A percentile compares a stretch with the other conserved stretches of the same genome.
Conservation (phyloP, 129 eudicot species). For the Saposhnikovia divaricata region DNA sequence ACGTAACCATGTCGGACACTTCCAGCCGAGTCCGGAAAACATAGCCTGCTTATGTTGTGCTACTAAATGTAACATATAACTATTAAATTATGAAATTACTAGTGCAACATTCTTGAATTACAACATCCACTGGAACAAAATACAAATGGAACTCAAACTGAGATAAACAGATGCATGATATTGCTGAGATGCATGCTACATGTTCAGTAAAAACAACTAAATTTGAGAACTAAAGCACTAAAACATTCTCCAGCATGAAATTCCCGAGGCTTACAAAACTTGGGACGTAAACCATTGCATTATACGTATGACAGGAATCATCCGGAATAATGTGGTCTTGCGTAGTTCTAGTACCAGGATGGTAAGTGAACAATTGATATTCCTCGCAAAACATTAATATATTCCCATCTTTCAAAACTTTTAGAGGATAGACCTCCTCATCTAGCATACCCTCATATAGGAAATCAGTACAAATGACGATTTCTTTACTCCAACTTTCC, state of each 20-base stretch:
- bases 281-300: constrained; percentile 13
- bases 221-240: background rate
- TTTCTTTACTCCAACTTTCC: constrained; percentile 16
- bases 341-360: background rate
- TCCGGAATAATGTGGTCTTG: background rate
- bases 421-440: constrained; percentile 4
- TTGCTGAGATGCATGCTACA: no score
- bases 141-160: no score
- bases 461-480: constrained; percentile 11
- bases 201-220: background rate
- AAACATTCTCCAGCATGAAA: constrained; percentile 18
- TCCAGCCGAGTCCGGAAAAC: no score
- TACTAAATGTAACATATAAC: no score
- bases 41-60: no score
- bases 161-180: no score
- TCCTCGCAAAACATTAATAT: background rate
- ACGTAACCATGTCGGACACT: no score
- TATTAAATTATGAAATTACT: no score
- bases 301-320: background rate
- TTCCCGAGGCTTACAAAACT: constrained; percentile 5
- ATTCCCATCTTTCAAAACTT: constrained; percentile 18
- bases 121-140: no score
- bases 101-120: no score
- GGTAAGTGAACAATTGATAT: constrained; percentile 3
- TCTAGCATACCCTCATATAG: background rate